These are phyloP conservation scores for Metschnikowia baotianmanensis DNA, from an alignment of 805 yeast species.

Conservation along the genomic window DNA sequence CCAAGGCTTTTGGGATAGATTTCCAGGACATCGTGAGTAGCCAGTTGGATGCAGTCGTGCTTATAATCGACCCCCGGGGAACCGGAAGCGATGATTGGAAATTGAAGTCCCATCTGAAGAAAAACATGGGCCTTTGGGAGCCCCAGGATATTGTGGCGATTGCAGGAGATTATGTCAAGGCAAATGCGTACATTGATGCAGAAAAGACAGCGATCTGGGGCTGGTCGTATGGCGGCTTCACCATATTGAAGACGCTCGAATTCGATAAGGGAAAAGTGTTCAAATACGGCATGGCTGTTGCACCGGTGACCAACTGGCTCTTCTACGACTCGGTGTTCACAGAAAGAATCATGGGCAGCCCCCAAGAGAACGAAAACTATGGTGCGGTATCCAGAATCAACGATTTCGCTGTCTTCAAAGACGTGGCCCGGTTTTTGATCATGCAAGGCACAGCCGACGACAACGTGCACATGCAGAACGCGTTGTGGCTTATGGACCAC, in stretches of 20 bases:
- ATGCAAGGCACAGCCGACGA: conserved; percentile 86
- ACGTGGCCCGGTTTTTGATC: conserved; percentile 56
- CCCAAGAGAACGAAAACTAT: conserved; percentile 48
- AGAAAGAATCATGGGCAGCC: conserved; percentile 68
- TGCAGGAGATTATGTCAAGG: conserved; percentile 47
- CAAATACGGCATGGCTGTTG: conserved; percentile 77
- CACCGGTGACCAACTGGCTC: conserved; percentile 81
- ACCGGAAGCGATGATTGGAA: conserved; percentile 80
- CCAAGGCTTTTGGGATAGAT: conserved; percentile 45
- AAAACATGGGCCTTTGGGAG: conserved; percentile 70
- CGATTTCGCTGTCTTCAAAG: conserved; percentile 43
- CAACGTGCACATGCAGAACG: conserved; percentile 76
- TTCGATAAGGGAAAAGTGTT: conserved; percentile 59
- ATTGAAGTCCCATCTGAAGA: conserved; percentile 53
- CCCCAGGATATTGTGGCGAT: conserved; percentile 62
- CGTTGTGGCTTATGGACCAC: conserved; percentile 58
- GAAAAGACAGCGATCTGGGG: conserved; percentile 75
- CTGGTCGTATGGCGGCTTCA: conserved; percentile 85
- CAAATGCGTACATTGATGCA: conserved; percentile 47
- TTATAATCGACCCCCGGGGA: conserved; percentile 77
- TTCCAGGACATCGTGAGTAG: conserved; percentile 62
- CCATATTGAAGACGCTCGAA: conserved; percentile 72
- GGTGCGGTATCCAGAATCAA: conserved; percentile 40
- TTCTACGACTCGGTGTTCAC: conserved; percentile 77
- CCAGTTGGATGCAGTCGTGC: conserved; percentile 55